Conservation (phyloP, 257 asterid genomes). For the Petrea volubilis region DNA sequence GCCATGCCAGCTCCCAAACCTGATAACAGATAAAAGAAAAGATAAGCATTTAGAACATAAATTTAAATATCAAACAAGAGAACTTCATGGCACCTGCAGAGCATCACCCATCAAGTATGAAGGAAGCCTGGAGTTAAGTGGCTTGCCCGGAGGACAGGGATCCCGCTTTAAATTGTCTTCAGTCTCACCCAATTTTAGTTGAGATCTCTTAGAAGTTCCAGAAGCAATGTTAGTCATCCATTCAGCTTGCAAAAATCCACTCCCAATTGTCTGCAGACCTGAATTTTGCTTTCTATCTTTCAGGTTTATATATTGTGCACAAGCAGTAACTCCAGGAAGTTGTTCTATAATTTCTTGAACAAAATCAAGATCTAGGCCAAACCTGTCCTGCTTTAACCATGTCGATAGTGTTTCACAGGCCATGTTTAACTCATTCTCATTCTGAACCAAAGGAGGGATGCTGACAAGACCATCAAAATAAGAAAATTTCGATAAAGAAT, state of each 20-base stretch:
- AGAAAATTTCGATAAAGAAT: constrained; percentile 65
- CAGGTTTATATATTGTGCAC: constrained; percentile 61
- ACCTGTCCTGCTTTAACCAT: constrained; percentile 81
- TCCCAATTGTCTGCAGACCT: constrained; percentile 59
- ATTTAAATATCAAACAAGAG: constrained; percentile 15
- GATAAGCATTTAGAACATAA: constrained; percentile 26
- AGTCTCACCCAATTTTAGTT: constrained; percentile 33
- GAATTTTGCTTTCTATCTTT: constrained; percentile 51
- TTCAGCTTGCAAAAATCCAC: constrained; percentile 76
- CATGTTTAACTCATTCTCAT: constrained; percentile 47
- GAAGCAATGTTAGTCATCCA: constrained; percentile 45
- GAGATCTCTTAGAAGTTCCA: constrained; percentile 42
- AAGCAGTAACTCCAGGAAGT: constrained; percentile 70
- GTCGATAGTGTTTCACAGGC: constrained; percentile 55
- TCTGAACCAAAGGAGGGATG: constrained; percentile 48
- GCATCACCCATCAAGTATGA: constrained; percentile 78
- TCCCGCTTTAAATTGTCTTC: constrained; percentile 42
- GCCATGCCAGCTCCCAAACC: constrained; percentile 87
- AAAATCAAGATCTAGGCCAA: constrained; percentile 80
- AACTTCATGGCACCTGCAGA: constrained; percentile 62
- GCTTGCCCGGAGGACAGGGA: constrained; percentile 74
- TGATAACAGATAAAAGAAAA: constrained; percentile 35
- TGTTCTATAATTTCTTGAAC: constrained; percentile 87
- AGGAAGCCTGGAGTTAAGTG: constrained; percentile 71
- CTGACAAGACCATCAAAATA: constrained; percentile 38